Evolutionary conservation across 2,329 filamentous ascomycete genomes (phyloP).

Genomic region (Ilyonectria sp.): DNA sequence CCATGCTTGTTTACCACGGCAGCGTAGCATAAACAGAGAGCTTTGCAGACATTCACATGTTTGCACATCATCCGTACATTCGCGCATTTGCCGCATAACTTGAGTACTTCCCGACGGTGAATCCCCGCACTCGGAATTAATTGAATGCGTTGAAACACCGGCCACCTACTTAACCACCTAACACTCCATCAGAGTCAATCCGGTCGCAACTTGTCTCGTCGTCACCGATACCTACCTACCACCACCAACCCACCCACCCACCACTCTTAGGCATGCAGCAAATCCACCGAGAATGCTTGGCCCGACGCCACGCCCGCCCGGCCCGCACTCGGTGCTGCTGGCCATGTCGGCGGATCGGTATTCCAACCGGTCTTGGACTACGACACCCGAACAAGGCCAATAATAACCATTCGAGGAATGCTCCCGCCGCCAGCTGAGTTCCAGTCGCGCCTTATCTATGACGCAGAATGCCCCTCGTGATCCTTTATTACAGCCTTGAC

Average conservation of each 20-base stretch:
- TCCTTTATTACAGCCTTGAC: not conserved
- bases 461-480: not conserved
- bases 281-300: constrained; percentile 12
- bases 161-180: not conserved
- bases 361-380: not conserved
- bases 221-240: not conserved
- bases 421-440: not conserved
- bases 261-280: constrained; percentile 9
- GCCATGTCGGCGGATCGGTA: not conserved
- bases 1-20: constrained; percentile 8
- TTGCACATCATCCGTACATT: not conserved
- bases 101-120: not conserved
- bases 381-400: not conserved
- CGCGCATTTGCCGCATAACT: constrained; percentile 1
- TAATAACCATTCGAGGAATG: not conserved
- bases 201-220: constrained; percentile 1
- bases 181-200: not conserved
- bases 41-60: too few species aligned
- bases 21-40: too few species aligned
- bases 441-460: not conserved
- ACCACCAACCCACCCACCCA: too few species aligned
- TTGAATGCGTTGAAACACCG: not conserved
- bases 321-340: not conserved
- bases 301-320: not conserved
- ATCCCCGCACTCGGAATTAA: constrained; percentile 1